Percentiles rank a stretch among this genome's conserved stretches.
Evolutionary conservation across 495 filamentous ascomycete genomes (phyloP).

Genomic region (Lentithecium fluviatile): DNA sequence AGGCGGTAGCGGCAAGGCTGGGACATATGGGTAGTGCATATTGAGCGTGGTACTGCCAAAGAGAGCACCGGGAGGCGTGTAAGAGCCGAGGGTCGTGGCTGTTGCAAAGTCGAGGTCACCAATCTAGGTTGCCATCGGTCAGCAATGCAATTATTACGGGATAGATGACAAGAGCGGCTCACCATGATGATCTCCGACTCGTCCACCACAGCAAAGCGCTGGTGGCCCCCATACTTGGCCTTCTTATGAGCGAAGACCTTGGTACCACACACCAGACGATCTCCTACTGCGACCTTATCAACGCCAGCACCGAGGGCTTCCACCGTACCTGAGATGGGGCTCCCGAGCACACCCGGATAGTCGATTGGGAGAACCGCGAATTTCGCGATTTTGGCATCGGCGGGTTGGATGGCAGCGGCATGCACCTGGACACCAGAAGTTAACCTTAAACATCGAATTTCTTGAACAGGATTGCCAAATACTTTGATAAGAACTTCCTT

Average conservation of each 20-base stretch:
- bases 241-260: constrained; percentile 23
- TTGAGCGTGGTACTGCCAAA: constrained; percentile 11
- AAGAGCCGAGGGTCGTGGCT: constrained; percentile 13
- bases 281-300: constrained; percentile 8
- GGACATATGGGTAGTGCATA: constrained; percentile 9
- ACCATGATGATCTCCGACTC: constrained; percentile 15
- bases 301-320: constrained; percentile 9
- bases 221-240: constrained; percentile 13
- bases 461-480: not conserved
- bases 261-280: constrained; percentile 11
- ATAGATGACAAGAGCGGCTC: not conserved
- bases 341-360: constrained; percentile 11
- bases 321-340: constrained; percentile 9
- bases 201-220: constrained; percentile 12
- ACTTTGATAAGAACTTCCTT: constrained; percentile 16
- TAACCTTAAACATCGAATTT: not conserved
- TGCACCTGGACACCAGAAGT: not conserved
- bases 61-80: constrained; percentile 18
- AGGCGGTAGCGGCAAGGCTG: not conserved
- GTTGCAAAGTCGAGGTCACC: constrained; percentile 5
- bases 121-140: not conserved
- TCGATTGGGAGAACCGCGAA: constrained; percentile 7
- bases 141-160: not conserved
- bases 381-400: constrained; percentile 19
- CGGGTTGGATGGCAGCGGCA: constrained; percentile 13